Percentiles rank a stretch among this genome's conserved stretches.
Conservation (phyloP, 306 rosid genomes). For the Pterocarpus macrocarpus region DNA sequence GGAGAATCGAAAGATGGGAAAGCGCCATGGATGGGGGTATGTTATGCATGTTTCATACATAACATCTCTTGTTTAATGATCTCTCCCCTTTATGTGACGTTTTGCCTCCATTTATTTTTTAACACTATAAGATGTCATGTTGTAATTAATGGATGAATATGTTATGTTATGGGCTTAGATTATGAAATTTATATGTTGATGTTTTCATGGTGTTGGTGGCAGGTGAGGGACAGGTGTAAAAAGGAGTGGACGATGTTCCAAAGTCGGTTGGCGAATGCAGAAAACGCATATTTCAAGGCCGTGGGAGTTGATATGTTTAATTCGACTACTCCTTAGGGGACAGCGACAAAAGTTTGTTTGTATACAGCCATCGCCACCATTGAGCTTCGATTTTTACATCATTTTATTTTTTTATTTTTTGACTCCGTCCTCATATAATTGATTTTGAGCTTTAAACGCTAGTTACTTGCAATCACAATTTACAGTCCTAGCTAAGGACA, state of each 20-base stretch:
- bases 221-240: conserved; percentile 96
- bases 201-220: conserved; percentile 43
- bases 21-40: conserved; percentile 97
- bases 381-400: conserved; percentile 43
- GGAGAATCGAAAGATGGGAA: conserved; percentile 79
- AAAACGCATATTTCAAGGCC: conserved; percentile 72
- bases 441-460: conserved; percentile 33
- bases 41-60: conserved; percentile 34
- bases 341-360: conserved; percentile 22
- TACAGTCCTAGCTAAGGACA: conserved; percentile 42
- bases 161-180: background rate
- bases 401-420: conserved; percentile 26
- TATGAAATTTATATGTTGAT: conserved; percentile 34
- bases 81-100: conserved; percentile 11
- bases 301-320: conserved; percentile 62
- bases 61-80: background rate
- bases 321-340: conserved; percentile 58
- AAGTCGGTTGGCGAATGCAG: conserved; percentile 81
- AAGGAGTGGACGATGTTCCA: conserved; percentile 98
- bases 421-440: conserved; percentile 28
- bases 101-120: background rate
- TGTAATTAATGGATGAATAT: background rate
- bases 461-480: conserved; percentile 39
- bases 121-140: background rate
- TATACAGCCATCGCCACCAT: conserved; percentile 40